Conservation (phyloP, 768 basidiomycete species). For the Baorangia bicolor region DNA sequence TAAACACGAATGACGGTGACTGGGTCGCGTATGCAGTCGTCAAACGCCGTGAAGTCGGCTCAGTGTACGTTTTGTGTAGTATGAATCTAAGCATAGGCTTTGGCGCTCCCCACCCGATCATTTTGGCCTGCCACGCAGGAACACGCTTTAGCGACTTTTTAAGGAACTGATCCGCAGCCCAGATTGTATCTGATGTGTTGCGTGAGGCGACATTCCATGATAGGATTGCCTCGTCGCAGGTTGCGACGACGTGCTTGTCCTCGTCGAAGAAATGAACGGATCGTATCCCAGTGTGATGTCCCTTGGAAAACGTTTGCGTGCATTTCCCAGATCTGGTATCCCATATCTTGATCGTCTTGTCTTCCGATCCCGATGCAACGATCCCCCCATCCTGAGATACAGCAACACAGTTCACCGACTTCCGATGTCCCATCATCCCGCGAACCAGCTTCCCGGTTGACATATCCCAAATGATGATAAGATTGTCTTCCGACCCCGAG, state of each 20-base stretch:
- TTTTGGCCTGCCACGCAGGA: slow-evolving; percentile 7
- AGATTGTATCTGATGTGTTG: no score
- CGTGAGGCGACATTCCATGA: no score
- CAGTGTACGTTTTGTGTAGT: neutral
- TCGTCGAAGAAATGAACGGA: no score
- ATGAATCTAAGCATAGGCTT: neutral
- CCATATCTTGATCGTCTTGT: slow-evolving; percentile 28
- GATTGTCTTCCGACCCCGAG: slow-evolving; percentile 26
- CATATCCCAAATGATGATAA: slow-evolving; percentile 26
- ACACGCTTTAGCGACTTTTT: neutral
- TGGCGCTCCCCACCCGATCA: slow-evolving; percentile 6
- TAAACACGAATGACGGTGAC: slow-evolving; percentile 8
- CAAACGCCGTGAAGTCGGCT: neutral
- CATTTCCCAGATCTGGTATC: slow-evolving; percentile 17
- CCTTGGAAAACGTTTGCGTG: no score
- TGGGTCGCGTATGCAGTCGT: neutral
- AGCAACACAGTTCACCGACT: slow-evolving; percentile 13
- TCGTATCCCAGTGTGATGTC: no score
- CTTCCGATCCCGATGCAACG: slow-evolving; percentile 25
- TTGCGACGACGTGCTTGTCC: no score
- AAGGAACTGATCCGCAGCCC: neutral
- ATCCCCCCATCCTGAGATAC: slow-evolving; percentile 19
- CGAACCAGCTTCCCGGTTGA: slow-evolving; percentile 12
- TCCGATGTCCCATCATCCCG: slow-evolving; percentile 22
- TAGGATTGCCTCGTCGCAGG: no score